Conservation (phyloP, 2,329 filamentous ascomycete genomes). For the Torrubiella hemipterigena region DNA sequence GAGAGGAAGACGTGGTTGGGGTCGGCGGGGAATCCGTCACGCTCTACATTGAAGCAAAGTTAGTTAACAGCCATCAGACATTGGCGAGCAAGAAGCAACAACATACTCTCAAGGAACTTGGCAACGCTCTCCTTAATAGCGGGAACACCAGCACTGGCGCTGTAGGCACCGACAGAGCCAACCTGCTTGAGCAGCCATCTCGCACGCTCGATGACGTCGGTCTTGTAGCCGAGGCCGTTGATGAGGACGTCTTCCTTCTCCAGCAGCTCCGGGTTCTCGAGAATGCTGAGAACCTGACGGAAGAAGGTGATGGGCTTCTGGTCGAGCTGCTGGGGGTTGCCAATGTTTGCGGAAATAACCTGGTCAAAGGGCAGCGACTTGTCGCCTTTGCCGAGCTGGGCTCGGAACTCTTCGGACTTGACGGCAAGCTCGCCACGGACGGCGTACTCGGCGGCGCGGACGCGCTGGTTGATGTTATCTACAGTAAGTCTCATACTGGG, state of each 20-base stretch:
- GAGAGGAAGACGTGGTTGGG: conserved; percentile 79
- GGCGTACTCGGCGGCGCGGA: conserved; percentile 84
- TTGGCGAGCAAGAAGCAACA: background rate
- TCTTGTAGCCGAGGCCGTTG: conserved; percentile 70
- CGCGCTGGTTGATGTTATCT: conserved; percentile 85
- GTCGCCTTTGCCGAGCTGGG: conserved; percentile 50
- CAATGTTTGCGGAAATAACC: conserved; percentile 95
- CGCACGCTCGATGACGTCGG: conserved; percentile 78
- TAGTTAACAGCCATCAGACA: conserved; percentile 1
- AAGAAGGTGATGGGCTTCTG: conserved; percentile 99
- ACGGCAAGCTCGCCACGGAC: conserved; percentile 92
- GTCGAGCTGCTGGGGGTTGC: conserved; percentile 96
- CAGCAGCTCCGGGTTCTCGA: conserved; percentile 81
- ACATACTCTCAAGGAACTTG: conserved; percentile 76
- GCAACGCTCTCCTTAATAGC: conserved; percentile 83
- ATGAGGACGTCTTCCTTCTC: conserved; percentile 72
- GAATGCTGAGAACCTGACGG: conserved; percentile 83
- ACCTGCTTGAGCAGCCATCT: conserved; percentile 69
- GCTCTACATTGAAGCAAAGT: conserved; percentile 38
- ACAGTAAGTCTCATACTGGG: conserved; percentile 54
- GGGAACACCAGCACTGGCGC: conserved; percentile 79
- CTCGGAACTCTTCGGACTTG: conserved; percentile 83
- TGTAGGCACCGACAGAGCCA: conserved; percentile 92
- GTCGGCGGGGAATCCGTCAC: conserved; percentile 80
- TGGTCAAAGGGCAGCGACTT: conserved; percentile 66